A percentile compares a stretch with the other conserved stretches of the same genome.
Conservation (phyloP, 345 rosid species). For the Nephelium lappaceum region DNA sequence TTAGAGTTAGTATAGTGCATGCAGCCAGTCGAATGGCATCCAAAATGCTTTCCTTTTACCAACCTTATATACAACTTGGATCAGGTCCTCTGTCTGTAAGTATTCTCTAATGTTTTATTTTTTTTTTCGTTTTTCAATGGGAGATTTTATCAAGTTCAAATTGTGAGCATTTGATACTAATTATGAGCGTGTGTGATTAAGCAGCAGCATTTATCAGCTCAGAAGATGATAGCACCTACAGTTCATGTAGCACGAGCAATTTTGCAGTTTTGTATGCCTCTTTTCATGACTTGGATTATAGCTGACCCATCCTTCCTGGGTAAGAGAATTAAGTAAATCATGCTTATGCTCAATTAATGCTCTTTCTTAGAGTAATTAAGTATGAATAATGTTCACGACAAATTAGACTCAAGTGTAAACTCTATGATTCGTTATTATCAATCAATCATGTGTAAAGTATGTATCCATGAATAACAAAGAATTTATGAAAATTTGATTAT, state of each 20-base stretch:
- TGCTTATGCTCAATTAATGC: background rate
- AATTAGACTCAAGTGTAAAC: background rate
- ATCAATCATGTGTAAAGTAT: no score
- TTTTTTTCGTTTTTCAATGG: background rate
- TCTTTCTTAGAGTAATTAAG: no score
- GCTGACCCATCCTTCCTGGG: background rate
- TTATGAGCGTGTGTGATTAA: no score
- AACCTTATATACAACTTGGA: constrained; percentile 23
- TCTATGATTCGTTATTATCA: background rate
- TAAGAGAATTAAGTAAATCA: background rate
- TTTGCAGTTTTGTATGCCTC: constrained; percentile 12
- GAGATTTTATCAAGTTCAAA: background rate
- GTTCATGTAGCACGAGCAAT: background rate
- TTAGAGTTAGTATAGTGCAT: constrained; percentile 21
- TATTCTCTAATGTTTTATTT: background rate
- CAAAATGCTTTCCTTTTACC: constrained; percentile 21
- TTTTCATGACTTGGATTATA: constrained; percentile 12
- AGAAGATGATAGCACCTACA: constrained; percentile 16
- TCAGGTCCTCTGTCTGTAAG: constrained; percentile 19
- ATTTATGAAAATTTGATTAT: no score
- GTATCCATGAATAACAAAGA: no score
- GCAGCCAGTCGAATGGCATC: constrained; percentile 28
- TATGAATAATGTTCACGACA: no score
- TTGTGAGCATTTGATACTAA: background rate
- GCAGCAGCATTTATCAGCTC: background rate